Evolutionary conservation across 2,329 filamentous ascomycete genomes (phyloP).

Genomic region (Aspergillus intermedius): DNA sequence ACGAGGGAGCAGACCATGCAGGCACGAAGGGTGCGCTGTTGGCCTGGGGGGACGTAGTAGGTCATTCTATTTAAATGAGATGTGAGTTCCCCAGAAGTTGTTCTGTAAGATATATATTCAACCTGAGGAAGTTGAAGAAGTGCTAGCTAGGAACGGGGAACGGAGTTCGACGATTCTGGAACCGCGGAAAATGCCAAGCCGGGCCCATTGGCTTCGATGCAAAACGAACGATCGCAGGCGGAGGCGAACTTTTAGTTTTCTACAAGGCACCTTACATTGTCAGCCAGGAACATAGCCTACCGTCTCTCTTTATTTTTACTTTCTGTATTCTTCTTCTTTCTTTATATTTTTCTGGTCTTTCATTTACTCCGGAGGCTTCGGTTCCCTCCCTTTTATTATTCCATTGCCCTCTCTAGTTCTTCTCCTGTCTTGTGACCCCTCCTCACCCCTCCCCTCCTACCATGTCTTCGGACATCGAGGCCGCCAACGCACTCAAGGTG

Average conservation of each 20-base stretch:
- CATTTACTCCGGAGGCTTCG: neutral
- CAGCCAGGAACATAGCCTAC: no score
- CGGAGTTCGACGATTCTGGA: constrained; percentile 19
- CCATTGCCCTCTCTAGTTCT: constrained; percentile 5
- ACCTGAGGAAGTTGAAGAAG: neutral
- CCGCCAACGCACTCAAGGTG: constrained; percentile 80
- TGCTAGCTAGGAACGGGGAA: constrained; percentile 1
- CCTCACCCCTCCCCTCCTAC: constrained; percentile 1
- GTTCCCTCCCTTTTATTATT: no score
- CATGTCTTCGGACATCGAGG: constrained; percentile 49
- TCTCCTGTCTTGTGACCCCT: constrained; percentile 12
- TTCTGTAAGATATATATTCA: neutral
- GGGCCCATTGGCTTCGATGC: constrained; percentile 15
- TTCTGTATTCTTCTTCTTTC: neutral
- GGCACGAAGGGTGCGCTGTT: constrained; percentile 82
- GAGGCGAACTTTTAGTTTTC: no score
- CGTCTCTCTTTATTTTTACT: neutral
- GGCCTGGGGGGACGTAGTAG: constrained; percentile 65
- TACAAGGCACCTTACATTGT: no score
- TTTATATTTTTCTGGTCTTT: constrained; percentile 1
- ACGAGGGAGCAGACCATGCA: constrained; percentile 99
- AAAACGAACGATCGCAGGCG: constrained; percentile 6
- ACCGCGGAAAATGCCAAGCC: constrained; percentile 25
- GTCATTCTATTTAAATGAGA: constrained; percentile 27
- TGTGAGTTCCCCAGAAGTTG: neutral